Base-by-base conservation (phyloP, 192 early-diverging fungal genomes). In the Gigaspora rosea region DNA sequence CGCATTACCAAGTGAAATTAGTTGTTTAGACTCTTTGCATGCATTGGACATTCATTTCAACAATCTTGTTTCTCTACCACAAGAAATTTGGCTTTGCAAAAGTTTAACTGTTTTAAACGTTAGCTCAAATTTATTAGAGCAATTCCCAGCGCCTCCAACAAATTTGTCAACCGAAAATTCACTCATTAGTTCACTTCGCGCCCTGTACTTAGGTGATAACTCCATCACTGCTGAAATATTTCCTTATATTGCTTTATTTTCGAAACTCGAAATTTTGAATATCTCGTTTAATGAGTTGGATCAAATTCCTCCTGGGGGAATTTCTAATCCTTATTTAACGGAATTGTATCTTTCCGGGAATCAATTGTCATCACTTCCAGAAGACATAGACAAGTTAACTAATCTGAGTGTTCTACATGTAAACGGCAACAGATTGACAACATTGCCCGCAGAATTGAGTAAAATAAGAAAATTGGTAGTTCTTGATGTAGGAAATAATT, bases 371-470 rank as follows among this genome's bases (percentile, higher is more conserved):
- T 91, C 91, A 0, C 80, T 97, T 18, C 95, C 95, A 8, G 94
- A 91, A 48, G 95, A 96, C 54, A 92, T 95, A 67, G 93, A 93
- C 50, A 87, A 88, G 32, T 87, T 94, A 65, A 86, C 88, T 12
- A 86, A 79, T 13, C 67, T 97, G 35, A 87, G 88, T 18, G 81
- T 93, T n/a, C 80, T 97, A 8, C 91, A 94, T 77, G 86, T 97
- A 68, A 96, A 96, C 82, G 94, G 92, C 56, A 97, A 97, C 82
- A 94, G 93, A 79, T 85, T 97, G 50, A 92, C 92, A 66, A 95
- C 94, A 0, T 85, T 97, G 15, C 95, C 95, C 2, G 95, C 94
- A 10, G 94, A 95, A 86, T 87, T 96, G n/a, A 93, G 91, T 73
- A 97, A 97, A 83, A 87, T 97, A 16, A 85, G 91, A 71, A 86